Percentiles rank a stretch among this genome's conserved stretches.
Evolutionary conservation across 2,329 filamentous ascomycete genomes (phyloP).

Genomic region (Dendryphion nanum): DNA sequence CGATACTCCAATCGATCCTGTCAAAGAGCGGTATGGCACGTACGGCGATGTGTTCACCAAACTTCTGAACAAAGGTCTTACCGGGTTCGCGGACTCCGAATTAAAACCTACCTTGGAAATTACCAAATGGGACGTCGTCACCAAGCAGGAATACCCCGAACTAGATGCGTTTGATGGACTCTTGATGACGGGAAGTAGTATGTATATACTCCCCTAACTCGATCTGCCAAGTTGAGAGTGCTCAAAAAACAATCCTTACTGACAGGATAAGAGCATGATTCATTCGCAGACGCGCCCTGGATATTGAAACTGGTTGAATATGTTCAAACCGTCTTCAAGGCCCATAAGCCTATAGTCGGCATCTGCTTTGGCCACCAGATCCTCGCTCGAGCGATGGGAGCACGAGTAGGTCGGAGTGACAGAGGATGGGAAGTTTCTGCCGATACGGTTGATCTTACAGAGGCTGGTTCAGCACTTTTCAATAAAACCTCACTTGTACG

Average conservation of each 20-base stretch:
- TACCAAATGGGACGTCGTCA: slow-evolving; percentile 69
- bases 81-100: neutral
- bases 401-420: slow-evolving; percentile 64
- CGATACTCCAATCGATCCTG: slow-evolving; percentile 70
- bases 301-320: neutral
- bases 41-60: slow-evolving; percentile 66
- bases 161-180: slow-evolving; percentile 77
- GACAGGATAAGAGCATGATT: slow-evolving; percentile 44
- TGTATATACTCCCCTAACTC: slow-evolving; percentile 12
- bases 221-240: slow-evolving; percentile 7
- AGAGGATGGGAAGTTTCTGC: slow-evolving; percentile 82
- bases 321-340: slow-evolving; percentile 15
- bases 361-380: slow-evolving; percentile 91
- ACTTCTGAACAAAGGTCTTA: slow-evolving; percentile 47
- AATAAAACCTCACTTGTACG: slow-evolving; percentile 61
- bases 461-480: slow-evolving; percentile 70
- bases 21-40: slow-evolving; percentile 63
- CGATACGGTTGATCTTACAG: slow-evolving; percentile 64
- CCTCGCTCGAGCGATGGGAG: slow-evolving; percentile 68
- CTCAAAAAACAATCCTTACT: slow-evolving; percentile 59
- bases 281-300: slow-evolving; percentile 25
- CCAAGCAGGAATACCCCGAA: slow-evolving; percentile 66
- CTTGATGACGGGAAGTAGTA: slow-evolving; percentile 71
- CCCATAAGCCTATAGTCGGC: slow-evolving; percentile 64
- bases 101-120: slow-evolving; percentile 43